Evolutionary conservation across 495 filamentous ascomycete genomes (phyloP).

Genomic region (Darksidea phi): DNA sequence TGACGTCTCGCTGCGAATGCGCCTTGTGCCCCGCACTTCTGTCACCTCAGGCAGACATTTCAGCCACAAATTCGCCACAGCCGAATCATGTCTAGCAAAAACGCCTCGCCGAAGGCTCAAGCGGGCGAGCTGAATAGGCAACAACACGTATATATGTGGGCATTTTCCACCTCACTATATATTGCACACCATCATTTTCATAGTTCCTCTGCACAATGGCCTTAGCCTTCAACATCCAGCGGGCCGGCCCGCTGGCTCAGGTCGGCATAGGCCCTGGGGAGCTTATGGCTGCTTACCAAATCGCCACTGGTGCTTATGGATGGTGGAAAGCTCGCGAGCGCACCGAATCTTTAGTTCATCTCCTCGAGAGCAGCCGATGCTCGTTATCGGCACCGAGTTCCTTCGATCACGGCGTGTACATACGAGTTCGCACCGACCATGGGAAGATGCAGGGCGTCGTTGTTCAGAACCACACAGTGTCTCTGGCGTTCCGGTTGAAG

Average conservation of each 20-base stretch:
- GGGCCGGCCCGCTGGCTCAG: conserved; percentile 6
- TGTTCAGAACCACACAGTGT: background rate
- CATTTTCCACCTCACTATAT: too few relatives aligned
- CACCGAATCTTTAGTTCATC: background rate
- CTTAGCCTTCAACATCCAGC: conserved; percentile 4
- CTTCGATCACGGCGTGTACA: background rate
- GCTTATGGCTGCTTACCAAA: background rate
- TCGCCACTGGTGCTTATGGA: conserved; percentile 14
- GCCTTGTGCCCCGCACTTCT: too few relatives aligned
- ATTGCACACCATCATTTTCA: too few relatives aligned
- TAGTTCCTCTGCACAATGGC: background rate
- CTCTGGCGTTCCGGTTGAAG: background rate
- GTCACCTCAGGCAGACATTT: too few relatives aligned
- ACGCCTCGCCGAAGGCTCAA: too few relatives aligned
- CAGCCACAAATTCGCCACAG: too few relatives aligned
- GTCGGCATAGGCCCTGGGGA: conserved; percentile 2
- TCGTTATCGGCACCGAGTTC: background rate
- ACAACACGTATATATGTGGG: too few relatives aligned
- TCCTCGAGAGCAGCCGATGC: background rate
- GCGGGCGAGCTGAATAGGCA: too few relatives aligned
- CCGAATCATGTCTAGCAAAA: too few relatives aligned
- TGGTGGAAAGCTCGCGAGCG: conserved; percentile 11
- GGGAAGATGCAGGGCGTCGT: background rate
- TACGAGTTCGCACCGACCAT: background rate
- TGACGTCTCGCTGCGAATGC: too few relatives aligned